Base-by-base conservation (phyloP, 139 green algal genomes). In the Chlamydomonas asymmetrica region DNA sequence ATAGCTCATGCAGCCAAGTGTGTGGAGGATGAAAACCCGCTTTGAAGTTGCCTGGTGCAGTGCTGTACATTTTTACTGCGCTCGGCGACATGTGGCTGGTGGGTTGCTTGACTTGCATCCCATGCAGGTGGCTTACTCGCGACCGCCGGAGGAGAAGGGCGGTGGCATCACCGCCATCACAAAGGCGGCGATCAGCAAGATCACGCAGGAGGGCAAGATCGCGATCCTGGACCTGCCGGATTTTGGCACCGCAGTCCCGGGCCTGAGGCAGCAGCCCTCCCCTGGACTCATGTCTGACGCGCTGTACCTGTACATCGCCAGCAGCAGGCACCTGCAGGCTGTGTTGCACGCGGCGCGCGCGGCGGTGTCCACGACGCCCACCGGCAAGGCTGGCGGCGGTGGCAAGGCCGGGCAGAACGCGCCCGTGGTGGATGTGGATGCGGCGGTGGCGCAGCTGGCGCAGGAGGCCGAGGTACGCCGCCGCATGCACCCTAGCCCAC, bases 191-290 rank as follows among this genome's bases (percentile, higher is more conserved):
- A 31, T 86, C 34, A 34, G 57, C 38, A 49, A 40, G 5, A 61
- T 83, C 23, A 65, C 35, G 5, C 3, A 10, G 0, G 39, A 62
- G 43, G 59, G 61, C 65, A 78, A 78, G 64, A 70, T 85, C 25
- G 70, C 80, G 35, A 59, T 85, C 29, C 41, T 85, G 32, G 74
- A 80, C 43, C 68, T 85, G 66, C 66, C 75, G 20, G 64, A 74
- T 27, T 69, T 63, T 32, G 43, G 16, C 10, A 63, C 71, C 10
- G 25, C 43, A 25, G 23, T 77, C 32, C 71, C 71, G 0, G 59
- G 32, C 32, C 71, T 77, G 59, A 57, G 71, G 9, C 10, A 9
- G 0, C 59, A 59, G 1, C 18, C 41, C 9, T n/a, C n/a, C n/a
- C n/a, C n/a, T n/a, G n/a, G n/a, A n/a, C 40, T 77, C 23, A 31